phyloP scores from a whole-genome alignment of 2,329 filamentous ascomycete species.

The Xylaria sp. region DNA sequence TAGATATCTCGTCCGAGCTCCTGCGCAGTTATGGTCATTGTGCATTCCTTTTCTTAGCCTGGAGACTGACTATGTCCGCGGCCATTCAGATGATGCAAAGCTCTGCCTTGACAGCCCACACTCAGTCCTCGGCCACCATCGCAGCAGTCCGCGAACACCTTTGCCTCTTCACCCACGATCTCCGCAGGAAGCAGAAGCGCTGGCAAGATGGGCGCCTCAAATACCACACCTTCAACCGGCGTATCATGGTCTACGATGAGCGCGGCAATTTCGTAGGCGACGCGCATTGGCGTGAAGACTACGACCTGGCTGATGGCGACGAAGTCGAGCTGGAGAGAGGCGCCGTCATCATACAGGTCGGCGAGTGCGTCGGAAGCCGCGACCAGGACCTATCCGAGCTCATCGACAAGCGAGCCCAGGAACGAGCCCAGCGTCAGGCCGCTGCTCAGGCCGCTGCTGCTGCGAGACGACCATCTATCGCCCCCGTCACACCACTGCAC shows the following conservation, averaged over 20 bases:
- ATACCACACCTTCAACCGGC: conserved; percentile 91
- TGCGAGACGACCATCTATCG: conserved; percentile 44
- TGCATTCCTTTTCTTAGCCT: neutral
- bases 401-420: conserved; percentile 74
- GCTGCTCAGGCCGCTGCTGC: conserved; percentile 51
- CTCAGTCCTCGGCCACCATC: conserved; percentile 39
- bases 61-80: conserved; percentile 37
- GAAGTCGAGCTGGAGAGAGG: conserved; percentile 82
- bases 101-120: conserved; percentile 38
- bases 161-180: conserved; percentile 88
- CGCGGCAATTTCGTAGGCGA: conserved; percentile 85
- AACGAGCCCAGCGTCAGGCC: conserved; percentile 62
- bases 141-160: conserved; percentile 83
- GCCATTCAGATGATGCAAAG: conserved; percentile 42
- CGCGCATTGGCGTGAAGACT: conserved; percentile 78
- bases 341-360: conserved; percentile 81
- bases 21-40: neutral
- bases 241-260: conserved; percentile 90
- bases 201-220: conserved; percentile 94
- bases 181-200: conserved; percentile 86
- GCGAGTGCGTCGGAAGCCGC: conserved; percentile 75
- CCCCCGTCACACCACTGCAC: conserved; percentile 45
- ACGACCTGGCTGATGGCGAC: conserved; percentile 80
- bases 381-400: conserved; percentile 83
- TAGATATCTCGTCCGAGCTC: neutral